Base-by-base conservation (phyloP, 805 yeast species). In the Spathaspora arborariae region DNA sequence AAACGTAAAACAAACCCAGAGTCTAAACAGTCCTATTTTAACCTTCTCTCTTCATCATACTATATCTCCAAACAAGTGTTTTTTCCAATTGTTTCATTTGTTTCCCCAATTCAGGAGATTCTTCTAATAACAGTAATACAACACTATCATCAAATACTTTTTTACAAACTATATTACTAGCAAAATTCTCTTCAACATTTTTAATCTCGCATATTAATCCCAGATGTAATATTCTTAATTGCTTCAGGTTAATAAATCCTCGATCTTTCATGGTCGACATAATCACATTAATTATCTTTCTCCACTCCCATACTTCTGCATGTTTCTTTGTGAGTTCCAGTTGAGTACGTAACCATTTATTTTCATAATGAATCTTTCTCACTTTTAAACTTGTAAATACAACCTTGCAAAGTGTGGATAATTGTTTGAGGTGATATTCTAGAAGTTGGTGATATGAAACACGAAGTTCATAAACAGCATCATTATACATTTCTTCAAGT, bases 261-360 rank as follows among this genome's bases (percentile, higher is more conserved):
- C 34, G 30, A 18, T 22, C 21, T n/a, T 42, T 39, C 49, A 46
- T 46, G n/a, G 43, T 42, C 8, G 22, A 6, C 33, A 46, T 39
- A 8, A 46, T 46, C 2, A 46, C 16, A 20, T 46, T 46, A 18
- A 46, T 34, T 16, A 35, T 39, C 15, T 46, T 46, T 18, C 49
- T 20, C 20, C 20, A 37, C 26, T 35, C 40, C 49, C 49, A 46
- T 16, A 46, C 35, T 20, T 43, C 45, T 20, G 26, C 30, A 22
- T 46, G 39, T 20, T 22, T 22, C n/a, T 15, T 22, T n/a, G 9
- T n/a, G 10, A 42, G n/a, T 16, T 36, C 13, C 11, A 13, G n/a
- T 2, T 30, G 45, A 8, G 30, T 15, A 9, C 3, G 4, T 18
- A 42, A 5, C 45, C 45, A 42, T 26, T 36, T 41, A 20, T 20